Evolutionary conservation across 257 asterid genomes (phyloP).

Genomic region (Solanum rostratum): DNA sequence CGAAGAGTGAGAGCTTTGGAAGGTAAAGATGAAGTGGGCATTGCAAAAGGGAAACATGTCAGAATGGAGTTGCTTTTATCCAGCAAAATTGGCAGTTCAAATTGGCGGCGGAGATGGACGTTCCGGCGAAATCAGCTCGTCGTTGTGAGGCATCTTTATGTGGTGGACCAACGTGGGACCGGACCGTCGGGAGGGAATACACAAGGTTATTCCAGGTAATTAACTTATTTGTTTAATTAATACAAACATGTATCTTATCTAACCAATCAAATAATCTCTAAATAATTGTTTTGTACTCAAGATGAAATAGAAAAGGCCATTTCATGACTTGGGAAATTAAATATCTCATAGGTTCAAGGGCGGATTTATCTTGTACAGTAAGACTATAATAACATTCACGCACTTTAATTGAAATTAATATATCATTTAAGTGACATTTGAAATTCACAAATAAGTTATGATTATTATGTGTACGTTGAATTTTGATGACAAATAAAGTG

Average conservation of each 20-base stretch:
- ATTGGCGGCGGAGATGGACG: slow-evolving; percentile 15
- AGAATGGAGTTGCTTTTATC: slow-evolving; percentile 17
- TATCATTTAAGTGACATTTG: too few relatives aligned
- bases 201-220: not conserved
- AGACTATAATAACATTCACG: not conserved
- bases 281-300: not conserved
- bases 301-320: not conserved
- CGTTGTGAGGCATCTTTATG: not conserved
- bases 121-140: slow-evolving; percentile 12
- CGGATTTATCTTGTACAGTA: too few relatives aligned
- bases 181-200: not conserved
- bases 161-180: not conserved
- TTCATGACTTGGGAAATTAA: not conserved
- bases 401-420: not conserved
- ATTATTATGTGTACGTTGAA: not conserved
- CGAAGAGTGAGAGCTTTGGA: slow-evolving; percentile 1
- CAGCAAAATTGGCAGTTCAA: slow-evolving; percentile 19
- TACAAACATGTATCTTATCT: not conserved
- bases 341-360: too few relatives aligned
- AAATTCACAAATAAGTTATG: not conserved
- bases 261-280: not conserved
- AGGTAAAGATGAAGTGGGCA: slow-evolving; percentile 21
- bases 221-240: not conserved
- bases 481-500: not conserved
- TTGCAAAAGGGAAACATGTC: slow-evolving; percentile 48